Evolutionary conservation across 2,329 filamentous ascomycete species (phyloP), one percentile per base, ranked within the genome.

Genomic region (Bertia moriformis): DNA sequence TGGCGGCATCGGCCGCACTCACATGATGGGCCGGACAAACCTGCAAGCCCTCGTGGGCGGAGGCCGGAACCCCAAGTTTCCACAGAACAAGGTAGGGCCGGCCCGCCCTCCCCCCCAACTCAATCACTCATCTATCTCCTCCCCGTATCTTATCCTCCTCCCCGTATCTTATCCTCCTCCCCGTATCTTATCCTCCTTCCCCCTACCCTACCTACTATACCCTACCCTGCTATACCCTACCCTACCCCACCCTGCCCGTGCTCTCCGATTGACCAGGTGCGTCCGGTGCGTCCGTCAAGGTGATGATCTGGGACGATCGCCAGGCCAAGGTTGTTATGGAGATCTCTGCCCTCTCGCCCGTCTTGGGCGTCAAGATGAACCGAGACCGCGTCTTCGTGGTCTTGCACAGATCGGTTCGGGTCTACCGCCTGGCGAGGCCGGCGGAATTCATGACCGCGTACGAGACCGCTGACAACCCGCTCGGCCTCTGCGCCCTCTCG

Each of bases 221-320:
- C n/a, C 7, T 3, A 38, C 17, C 15, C 18, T 18, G 20, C 39
- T 7, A 3, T 22, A 19, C 14, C 4, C 27, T 15, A 13, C n/a
- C 14, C 13, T 4, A 4, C 15, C 22, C 14, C 18, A 4, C 10
- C 17, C 19, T 13, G 12, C 29, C 14, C 18, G 35, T 36, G 30
- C 38, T 12, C 22, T 17, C 33, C 36, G 18, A 15, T 41, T 42
- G 22, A 44, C n/a, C 37, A 37, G 22, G 49, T 5, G 49, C 39
- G 7, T 3, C 14, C 5, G n/a, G n/a, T n/a, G n/a, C n/a, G n/a
- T n/a, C n/a, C 43, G 41, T 47, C 18, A 41, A 80, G 74, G 71
- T 88, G 38, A 78, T 93, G 46, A 83, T 96, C 49, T 96, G 88
- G 88, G 88, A 98, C 57, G 86, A 93, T 50, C 69, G 75, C 44